These are phyloP conservation scores for Orobanche coerulescens DNA, from an alignment of 257 asterid genomes.

Conservation along the genomic window DNA sequence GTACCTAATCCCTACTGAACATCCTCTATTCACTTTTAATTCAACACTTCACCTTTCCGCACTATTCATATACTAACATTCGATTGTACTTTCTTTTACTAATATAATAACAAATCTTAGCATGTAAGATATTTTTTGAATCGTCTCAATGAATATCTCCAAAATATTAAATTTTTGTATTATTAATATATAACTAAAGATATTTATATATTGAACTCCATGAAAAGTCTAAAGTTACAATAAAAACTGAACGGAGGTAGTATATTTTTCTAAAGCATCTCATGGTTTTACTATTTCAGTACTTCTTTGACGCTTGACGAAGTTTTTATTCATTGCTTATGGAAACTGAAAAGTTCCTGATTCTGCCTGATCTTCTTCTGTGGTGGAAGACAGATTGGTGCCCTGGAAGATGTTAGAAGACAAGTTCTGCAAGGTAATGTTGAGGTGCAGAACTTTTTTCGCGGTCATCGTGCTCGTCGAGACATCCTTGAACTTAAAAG, in stretches of 20 bases:
- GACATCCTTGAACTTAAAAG: constrained; percentile 56
- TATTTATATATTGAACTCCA: no score
- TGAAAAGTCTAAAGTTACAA: neutral
- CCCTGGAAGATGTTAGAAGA: constrained; percentile 58
- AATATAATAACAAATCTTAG: no score
- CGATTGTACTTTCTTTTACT: no score
- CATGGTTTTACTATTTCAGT: neutral
- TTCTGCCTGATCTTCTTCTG: constrained; percentile 20
- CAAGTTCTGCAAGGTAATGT: constrained; percentile 64
- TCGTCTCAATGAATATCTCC: no score
- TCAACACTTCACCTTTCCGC: no score
- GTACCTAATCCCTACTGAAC: no score
- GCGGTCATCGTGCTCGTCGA: constrained; percentile 47
- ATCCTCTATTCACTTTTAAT: no score
- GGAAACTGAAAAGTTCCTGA: neutral
- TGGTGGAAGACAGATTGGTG: constrained; percentile 52
- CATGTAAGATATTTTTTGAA: no score
- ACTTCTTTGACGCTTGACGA: neutral
- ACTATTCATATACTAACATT: no score
- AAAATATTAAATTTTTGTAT: no score
- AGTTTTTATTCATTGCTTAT: neutral
- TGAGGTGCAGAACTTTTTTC: constrained; percentile 63
- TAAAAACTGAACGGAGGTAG: no score
- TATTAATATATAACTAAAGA: no score
- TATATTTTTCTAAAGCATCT: constrained; percentile 7